Percentiles rank a stretch among this genome's conserved stretches.
phyloP scores from a whole-genome alignment of 805 yeast genomes.

The Clavispora vitiphila region DNA sequence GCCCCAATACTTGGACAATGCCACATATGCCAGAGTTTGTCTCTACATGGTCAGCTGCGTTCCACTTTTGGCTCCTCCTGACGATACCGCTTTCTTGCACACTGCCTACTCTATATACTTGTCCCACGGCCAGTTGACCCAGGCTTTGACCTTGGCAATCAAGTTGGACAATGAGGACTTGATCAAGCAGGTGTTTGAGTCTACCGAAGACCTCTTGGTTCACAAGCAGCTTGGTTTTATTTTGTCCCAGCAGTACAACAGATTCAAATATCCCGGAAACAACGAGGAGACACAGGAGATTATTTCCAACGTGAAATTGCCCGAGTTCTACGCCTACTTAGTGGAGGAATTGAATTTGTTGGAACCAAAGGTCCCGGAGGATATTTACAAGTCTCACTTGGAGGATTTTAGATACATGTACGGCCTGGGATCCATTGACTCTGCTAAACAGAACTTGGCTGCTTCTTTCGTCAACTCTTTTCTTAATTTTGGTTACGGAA shows the following conservation, averaged over 20 bases:
- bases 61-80: slow-evolving; percentile 94
- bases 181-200: slow-evolving; percentile 74
- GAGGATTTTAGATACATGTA: slow-evolving; percentile 63
- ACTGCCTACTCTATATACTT: slow-evolving; percentile 87
- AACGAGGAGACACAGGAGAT: slow-evolving; percentile 76
- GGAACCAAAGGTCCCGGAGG: slow-evolving; percentile 92
- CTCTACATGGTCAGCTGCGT: slow-evolving; percentile 93
- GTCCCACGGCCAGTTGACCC: slow-evolving; percentile 73
- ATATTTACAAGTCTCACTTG: slow-evolving; percentile 84
- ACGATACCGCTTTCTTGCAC: slow-evolving; percentile 76
- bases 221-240: slow-evolving; percentile 91
- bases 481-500: slow-evolving; percentile 85
- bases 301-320: slow-evolving; percentile 71
- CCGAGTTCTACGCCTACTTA: slow-evolving; percentile 74
- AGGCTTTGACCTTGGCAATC: slow-evolving; percentile 86
- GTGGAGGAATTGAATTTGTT: slow-evolving; percentile 82
- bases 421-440: slow-evolving; percentile 57
- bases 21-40: slow-evolving; percentile 84
- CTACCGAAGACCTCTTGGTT: slow-evolving; percentile 65
- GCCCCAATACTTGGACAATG: slow-evolving; percentile 77
- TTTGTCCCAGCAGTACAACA: slow-evolving; percentile 79
- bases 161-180: slow-evolving; percentile 78
- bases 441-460: slow-evolving; percentile 93
- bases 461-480: slow-evolving; percentile 91
- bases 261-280: slow-evolving; percentile 59